Percentiles rank a stretch among this genome's conserved stretches.
phyloP scores from a whole-genome alignment of 495 filamentous ascomycete species.

The Aspergillus diversus region DNA sequence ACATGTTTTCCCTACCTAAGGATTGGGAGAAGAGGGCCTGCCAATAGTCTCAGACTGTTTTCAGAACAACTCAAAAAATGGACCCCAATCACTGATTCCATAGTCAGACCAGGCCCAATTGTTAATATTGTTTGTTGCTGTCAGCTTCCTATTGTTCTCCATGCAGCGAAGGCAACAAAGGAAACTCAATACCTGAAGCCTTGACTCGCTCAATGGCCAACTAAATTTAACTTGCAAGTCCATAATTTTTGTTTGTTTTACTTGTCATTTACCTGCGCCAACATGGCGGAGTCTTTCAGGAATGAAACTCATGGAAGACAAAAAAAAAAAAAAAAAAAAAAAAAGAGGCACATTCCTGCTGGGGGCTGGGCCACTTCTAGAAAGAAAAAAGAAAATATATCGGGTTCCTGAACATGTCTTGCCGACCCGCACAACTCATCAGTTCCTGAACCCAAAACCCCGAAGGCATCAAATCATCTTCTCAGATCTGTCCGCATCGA shows the following conservation, averaged over 20 bases:
- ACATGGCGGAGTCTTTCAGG: not conserved
- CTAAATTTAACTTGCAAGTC: not conserved
- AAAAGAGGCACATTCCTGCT: not conserved
- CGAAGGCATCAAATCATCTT: conserved; percentile 13
- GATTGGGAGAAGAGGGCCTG: not conserved
- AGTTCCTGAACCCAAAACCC: not conserved
- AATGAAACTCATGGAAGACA: not conserved
- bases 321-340: not conserved
- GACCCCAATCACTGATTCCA: not conserved
- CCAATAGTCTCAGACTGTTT: conserved; percentile 3
- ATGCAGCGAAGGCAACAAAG: not conserved
- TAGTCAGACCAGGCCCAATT: not conserved
- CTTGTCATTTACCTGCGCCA: not conserved
- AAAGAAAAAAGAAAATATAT: not conserved
- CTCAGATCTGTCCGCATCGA: not conserved
- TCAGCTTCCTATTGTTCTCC: not conserved
- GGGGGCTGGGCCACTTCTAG: conserved; percentile 1
- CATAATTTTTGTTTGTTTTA: not conserved
- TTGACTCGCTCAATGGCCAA: not conserved
- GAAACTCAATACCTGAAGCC: not conserved
- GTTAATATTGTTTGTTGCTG: not conserved
- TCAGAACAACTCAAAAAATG: not conserved
- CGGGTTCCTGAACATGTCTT: conserved; percentile 5
- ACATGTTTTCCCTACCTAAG: too few relatives aligned
- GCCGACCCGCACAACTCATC: not conserved